Evolutionary conservation across 495 filamentous ascomycete genomes (phyloP), one percentile per base, ranked within the genome.

Genomic region (Lepraria neglecta): DNA sequence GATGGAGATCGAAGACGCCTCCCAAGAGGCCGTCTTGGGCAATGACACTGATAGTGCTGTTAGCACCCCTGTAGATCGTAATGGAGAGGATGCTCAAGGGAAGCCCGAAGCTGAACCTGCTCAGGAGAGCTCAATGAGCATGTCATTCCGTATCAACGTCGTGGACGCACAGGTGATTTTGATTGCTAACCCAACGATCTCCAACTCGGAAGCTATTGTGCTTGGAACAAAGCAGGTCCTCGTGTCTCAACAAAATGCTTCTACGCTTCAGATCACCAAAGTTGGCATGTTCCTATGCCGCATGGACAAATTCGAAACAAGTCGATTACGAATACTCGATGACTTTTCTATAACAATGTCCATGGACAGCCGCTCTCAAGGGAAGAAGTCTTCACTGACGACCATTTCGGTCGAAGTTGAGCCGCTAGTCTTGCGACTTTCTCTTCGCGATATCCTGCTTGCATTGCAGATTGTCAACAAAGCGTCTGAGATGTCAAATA

Each of bases 281-380:
- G 85, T 97, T 50, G 95, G 94, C 59, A 97, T 98, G 92, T 98
- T 97, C 73, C 77, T 98, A 42, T 98, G 94, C 70, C 89, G 94
- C 31, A 97, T 98, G 95, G 94, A 98, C 69, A 87, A 88, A 63
- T 95, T 96, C 64, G 92, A 96, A 59, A 89, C 85, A 19, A 87
- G 83, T 56, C 81, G 89, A 42, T 82, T 97, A 45, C 85, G 95
- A 27, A 95, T 98, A 65, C 80, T 98, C 27, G 94, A 98, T 69
- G 90, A 97, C 69, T 97, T 97, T 72, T 96, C 91, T 9, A 70
- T 97, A 35, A 87, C 91, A 63, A 78, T 95, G 65, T 92, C 91
- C 3, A 82, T 97, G 78, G 91, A 97, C 68, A 94, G 81, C 67
- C 78, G 84, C 51, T 71, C 80, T 1, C 81, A 86, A 72, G 84